Evolutionary conservation across 306 rosid genomes (phyloP), one percentile per base, ranked within the genome.

Genomic region (Astragalus glycyphyllos): DNA sequence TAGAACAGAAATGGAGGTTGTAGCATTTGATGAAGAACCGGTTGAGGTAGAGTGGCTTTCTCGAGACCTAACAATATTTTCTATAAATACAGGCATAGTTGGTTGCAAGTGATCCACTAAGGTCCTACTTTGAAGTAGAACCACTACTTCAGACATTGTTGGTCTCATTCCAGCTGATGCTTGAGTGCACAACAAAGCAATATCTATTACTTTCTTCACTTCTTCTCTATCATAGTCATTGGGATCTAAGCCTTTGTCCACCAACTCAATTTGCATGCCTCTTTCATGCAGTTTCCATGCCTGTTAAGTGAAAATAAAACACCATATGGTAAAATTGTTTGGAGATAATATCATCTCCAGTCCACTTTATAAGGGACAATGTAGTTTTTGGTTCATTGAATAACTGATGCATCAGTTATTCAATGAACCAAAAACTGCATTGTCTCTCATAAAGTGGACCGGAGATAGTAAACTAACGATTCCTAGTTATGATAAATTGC

Each of bases 111-210:
- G 32, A 46, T 69, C 83, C 46, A 59, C 0, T 8, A 78, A 60
- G 9, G 73, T 44, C 59, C 72, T 86, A 50, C 72, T 44, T 89
- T 81, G 86, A 2, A 89, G 90, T n/a, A 83, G 37, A 49, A 82
- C 77, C 2, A 75, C 86, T 0, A 81, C 57, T 81, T 89, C 87
- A 72, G 92, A 83, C 96, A 89, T 89, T 23, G 87, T 77, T 73
- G 96, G 92, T 64, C 96, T 86, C 48, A 58, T 11, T 15, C 71
- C 68, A 26, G 89, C 63, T 15, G 96, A 79, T 58, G 96, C 65
- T 60, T 89, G 92, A 44, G 85, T 81, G 85, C 92, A 89, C 55
- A 81, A 23, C 34, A 86, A 65, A 58, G 83, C 92, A 47, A 89
- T 79, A 71, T 85, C 90, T 42, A 81, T 20, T 6, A 75, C 29